Conservation (phyloP, 169 alveolate species). For the Condylostoma magnum region DNA sequence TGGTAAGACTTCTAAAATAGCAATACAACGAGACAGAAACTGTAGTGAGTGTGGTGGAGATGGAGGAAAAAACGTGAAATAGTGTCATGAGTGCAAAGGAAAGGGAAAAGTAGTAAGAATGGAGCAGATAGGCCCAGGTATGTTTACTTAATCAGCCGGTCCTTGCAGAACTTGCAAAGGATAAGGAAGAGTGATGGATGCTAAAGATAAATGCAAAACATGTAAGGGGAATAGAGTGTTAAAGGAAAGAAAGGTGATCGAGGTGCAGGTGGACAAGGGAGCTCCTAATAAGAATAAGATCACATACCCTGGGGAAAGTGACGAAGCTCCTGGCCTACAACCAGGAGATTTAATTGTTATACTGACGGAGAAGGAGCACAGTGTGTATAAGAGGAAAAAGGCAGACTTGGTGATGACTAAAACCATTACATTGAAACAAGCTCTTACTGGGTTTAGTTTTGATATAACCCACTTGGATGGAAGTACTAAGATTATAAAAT, state of each 20-base stretch:
- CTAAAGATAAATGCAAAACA: constrained; percentile 87
- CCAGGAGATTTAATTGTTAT: constrained; percentile 92
- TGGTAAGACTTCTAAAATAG: constrained; percentile 93
- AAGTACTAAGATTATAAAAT: constrained; percentile 52
- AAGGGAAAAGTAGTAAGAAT: constrained; percentile 88
- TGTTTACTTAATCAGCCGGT: constrained; percentile 89
- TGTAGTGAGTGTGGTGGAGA: constrained; percentile 96
- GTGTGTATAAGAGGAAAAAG: constrained; percentile 91
- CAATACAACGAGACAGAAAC: constrained; percentile 91
- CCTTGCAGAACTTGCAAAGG: constrained; percentile 93
- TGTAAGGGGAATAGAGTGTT: constrained; percentile 88
- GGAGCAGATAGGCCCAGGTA: constrained; percentile 88
- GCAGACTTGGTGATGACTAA: constrained; percentile 91
- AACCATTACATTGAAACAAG: constrained; percentile 90
- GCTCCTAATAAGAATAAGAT: constrained; percentile 93
- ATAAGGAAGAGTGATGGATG: constrained; percentile 85
- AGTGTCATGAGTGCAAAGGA: constrained; percentile 96
- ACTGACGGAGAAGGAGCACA: constrained; percentile 74
- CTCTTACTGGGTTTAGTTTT: constrained; percentile 94
- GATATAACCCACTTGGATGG: constrained; percentile 94
- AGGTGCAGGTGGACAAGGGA: constrained; percentile 94
- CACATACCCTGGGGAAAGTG: constrained; percentile 94
- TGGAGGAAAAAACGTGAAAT: constrained; percentile 94
- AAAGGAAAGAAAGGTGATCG: constrained; percentile 90
- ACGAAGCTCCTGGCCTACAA: constrained; percentile 92